Base-by-base conservation (phyloP, 371 early-diverging fungal species). In the Funneliformis caledonium region DNA sequence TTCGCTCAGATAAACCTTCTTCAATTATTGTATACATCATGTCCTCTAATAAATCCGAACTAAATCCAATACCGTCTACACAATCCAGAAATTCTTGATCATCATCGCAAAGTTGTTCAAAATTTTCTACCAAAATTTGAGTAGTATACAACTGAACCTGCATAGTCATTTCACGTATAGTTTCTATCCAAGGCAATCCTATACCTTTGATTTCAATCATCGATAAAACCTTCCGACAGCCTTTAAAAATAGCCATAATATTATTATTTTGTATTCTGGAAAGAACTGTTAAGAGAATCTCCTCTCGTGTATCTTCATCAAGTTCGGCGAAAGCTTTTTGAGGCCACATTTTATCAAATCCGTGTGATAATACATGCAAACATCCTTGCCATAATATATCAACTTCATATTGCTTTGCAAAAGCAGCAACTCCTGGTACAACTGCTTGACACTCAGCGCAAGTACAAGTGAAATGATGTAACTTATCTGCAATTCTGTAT, bases 11-110 rank as follows among this genome's bases (percentile, higher is more conserved):
- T 59, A 80, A 67, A 31, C 80, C 72, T 56, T 80, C 72, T 16
- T 80, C 72, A 14, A 80, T 72, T 56, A 80, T 31, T 26, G 43
- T 22, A 52, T 42, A 60, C 80, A 70, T 80, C 70, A 80, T 80
- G 62, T 80, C 80, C 72, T 80, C 80, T 72, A 80, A 72, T 42
- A 80, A 68, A 43, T 72, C 80, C 10, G 56, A 72, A 56, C 72
- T 70, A 72, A 72, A 80, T 8, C 80, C 80, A 59, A 80, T 61
- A n/a, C 80, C 80, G 61, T 80, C 80, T 12, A 80, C 80, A 48
- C 80, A 80, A 80, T 80, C 43, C n/a, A 80, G 47, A 80, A 80
- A 80, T 72, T 80, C 80, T 56, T 69, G 37, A 45, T 72, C 80
- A 1, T 80, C 60, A 14, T 47, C 56, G 72, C 80, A 80, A 11